Conservation (phyloP, 176 grass and related monocot genomes). For the Phyllostachys edulis region DNA sequence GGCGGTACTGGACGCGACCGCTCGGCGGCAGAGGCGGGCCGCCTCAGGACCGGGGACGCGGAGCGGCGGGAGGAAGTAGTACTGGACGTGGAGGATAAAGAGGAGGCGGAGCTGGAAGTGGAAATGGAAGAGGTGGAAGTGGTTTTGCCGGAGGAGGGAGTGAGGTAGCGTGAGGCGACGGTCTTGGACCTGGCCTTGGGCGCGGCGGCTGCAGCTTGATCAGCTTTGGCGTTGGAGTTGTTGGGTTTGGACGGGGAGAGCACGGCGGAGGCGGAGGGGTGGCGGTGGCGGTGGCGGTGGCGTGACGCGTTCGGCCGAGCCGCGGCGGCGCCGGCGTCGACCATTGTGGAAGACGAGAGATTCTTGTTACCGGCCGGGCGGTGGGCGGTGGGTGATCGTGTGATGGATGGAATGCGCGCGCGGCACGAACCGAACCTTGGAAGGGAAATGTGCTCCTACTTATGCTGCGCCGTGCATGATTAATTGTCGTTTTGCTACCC, state of each 20-base stretch:
- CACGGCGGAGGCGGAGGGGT: background rate
- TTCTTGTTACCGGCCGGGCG: background rate
- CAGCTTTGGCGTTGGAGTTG: constrained; percentile 6
- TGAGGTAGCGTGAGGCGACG: constrained; percentile 32
- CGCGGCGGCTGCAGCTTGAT: background rate
- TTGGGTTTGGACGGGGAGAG: constrained; percentile 7
- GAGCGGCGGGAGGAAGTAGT: background rate
- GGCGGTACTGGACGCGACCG: background rate
- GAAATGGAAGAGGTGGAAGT: background rate
- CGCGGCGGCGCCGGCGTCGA: constrained; percentile 4
- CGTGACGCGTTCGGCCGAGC: background rate
- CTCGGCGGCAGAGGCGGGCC: constrained; percentile 10
- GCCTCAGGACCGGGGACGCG: background rate
- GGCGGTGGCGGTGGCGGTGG: constrained; percentile 18
- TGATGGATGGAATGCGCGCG: background rate
- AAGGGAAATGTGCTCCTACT: background rate
- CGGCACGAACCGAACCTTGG: no score
- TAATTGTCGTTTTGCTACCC: no score
- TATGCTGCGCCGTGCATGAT: background rate
- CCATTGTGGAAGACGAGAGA: background rate
- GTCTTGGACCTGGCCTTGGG: constrained; percentile 9
- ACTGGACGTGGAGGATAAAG: background rate
- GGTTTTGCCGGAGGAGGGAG: constrained; percentile 17
- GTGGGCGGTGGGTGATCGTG: background rate
- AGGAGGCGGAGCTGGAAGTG: background rate